phyloP scores from a whole-genome alignment of 805 yeast genomes.

The Pichia membranifaciens region DNA sequence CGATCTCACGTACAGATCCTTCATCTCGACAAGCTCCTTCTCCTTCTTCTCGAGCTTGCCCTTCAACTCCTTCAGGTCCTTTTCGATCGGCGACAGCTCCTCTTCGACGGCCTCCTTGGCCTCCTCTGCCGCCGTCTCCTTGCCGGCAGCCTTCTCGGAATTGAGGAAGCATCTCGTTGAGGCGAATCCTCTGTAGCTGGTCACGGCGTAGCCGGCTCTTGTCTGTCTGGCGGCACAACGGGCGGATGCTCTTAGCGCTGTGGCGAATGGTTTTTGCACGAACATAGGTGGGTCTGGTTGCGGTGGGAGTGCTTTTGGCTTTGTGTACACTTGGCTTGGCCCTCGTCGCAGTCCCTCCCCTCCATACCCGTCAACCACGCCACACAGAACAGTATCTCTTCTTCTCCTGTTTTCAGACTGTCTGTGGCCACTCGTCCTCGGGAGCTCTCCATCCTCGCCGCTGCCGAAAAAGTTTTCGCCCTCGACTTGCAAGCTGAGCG shows the following conservation, averaged over 20 bases:
- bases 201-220: constrained; percentile 12
- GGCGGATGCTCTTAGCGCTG: constrained; percentile 17
- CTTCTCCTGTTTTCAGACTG: too few species aligned
- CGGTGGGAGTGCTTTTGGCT: neutral
- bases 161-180: constrained; percentile 23
- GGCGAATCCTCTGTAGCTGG: constrained; percentile 21
- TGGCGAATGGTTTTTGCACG: constrained; percentile 26
- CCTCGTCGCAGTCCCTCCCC: too few species aligned
- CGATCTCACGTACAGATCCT: constrained; percentile 75
- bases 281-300: too few species aligned
- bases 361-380: too few species aligned
- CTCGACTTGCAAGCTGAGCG: neutral
- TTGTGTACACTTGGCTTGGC: too few species aligned
- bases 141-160: constrained; percentile 22
- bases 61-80: constrained; percentile 38
- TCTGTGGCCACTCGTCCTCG: too few species aligned
- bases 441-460: too few species aligned
- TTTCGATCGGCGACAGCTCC: constrained; percentile 24
- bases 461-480: neutral
- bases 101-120: constrained; percentile 16
- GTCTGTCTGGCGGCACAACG: constrained; percentile 2
- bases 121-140: constrained; percentile 14
- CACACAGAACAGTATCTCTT: too few species aligned
- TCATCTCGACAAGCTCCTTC: constrained; percentile 73
- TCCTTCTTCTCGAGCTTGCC: constrained; percentile 54